Base-by-base conservation (phyloP, 352 stramenopile genomes). In the Phytopythium chamaehyphon region DNA sequence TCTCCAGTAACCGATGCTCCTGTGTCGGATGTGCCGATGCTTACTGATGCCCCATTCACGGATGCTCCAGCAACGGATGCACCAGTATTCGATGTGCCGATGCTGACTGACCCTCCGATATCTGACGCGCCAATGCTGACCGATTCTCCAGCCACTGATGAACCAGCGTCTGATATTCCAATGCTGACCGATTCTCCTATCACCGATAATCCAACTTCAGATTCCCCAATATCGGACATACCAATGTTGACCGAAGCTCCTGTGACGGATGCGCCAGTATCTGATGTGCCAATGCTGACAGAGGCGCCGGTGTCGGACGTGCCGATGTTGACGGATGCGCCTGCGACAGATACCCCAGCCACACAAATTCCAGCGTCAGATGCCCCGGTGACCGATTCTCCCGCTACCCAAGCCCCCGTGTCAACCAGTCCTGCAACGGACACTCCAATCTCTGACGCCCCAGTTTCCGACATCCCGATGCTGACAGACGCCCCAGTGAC, bases 1-100 rank as follows among this genome's bases (percentile, higher is more conserved):
- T 5, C 37, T n/a, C 37, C 37, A 21, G 37, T 42, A 19, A 42
- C 38, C 3, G 47, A 42, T 22, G 26, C 38, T 19, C 31, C 54
- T 26, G 23, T 23, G 40, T 53, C 55, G 14, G 22, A 50, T 37
- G 5, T 46, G 24, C 56, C 56, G 11, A 51, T 51, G 42, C 19
- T 22, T 6, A 40, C 48, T 3, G 7, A 39, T n/a, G 12, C 5
- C 5, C 28, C 28, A 33, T 33, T 9, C 5, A 33, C 28, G 5
- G 28, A 9, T 5, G 9, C 28, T 5, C 28, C 28, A 33, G 28
- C 28, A 10, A 33, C 28, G 9, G 28, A 33, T 33, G 28, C 42
- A 38, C 43, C 59, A 7, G 36, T 47, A n/a, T 44, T 22, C 31
- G 19, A 26, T 33, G 8, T 21, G 44, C 24, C 2, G n/a, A 9